A percentile compares a stretch with the other conserved stretches of the same genome.
phyloP scores from a whole-genome alignment of 2,329 filamentous ascomycete species.

The Arthrobotrys pseudoclavata region DNA sequence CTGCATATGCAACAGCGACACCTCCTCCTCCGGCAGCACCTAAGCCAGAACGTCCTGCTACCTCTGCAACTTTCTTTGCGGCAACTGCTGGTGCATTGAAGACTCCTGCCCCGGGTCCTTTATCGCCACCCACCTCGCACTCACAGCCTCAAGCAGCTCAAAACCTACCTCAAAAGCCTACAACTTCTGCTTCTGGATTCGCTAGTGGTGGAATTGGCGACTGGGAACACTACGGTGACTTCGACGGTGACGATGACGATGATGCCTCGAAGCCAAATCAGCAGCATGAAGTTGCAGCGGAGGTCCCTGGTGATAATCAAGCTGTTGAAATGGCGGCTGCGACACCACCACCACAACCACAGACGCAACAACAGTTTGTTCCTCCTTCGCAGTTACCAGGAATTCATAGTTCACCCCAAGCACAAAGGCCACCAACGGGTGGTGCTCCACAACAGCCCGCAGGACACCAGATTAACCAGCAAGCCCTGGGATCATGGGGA shows the following conservation, averaged over 20 bases:
- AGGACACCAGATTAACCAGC: conserved; percentile 33
- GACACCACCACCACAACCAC: conserved; percentile 51
- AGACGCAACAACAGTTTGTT: conserved; percentile 27
- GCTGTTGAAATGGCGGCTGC: conserved; percentile 58
- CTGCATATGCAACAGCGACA: conserved; percentile 58
- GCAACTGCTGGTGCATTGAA: conserved; percentile 58
- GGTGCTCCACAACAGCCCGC: conserved; percentile 9
- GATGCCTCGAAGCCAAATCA: conserved; percentile 15
- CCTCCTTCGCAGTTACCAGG: conserved; percentile 27
- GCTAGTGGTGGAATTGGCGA: conserved; percentile 54
- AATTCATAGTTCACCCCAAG: conserved; percentile 39
- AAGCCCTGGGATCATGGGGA: conserved; percentile 37
- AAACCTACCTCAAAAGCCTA: conserved; percentile 19
- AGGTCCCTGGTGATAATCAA: conserved; percentile 53
- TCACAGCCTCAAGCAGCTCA: conserved; percentile 33
- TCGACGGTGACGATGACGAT: conserved; percentile 53
- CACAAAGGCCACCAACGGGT: conserved; percentile 30
- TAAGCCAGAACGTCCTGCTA: conserved; percentile 58
- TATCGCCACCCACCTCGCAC: conserved; percentile 45
- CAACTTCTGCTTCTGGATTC: conserved; percentile 47
- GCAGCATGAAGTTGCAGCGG: conserved; percentile 45
- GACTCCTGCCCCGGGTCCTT: conserved; percentile 41
- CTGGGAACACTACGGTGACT: conserved; percentile 58
- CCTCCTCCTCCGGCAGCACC: conserved; percentile 56
- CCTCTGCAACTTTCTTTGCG: conserved; percentile 57